phyloP scores from a whole-genome alignment of 768 basidiomycete genomes.

The Terana coerulea region DNA sequence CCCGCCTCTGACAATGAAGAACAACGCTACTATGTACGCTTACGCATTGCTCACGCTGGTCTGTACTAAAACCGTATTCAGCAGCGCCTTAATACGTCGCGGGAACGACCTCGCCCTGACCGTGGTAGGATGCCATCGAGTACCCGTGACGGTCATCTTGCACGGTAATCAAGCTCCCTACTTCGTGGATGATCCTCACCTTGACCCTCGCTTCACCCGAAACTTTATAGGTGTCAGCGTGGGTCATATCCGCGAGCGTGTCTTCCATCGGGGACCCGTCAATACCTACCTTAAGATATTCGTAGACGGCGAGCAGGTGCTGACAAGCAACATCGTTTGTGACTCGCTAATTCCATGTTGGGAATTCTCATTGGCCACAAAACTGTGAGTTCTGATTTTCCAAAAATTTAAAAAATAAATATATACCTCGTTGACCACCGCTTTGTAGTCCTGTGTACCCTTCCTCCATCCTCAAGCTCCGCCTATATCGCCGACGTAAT shows the following conservation, averaged over 20 bases:
- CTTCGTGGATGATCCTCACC: not conserved
- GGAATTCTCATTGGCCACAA: not conserved
- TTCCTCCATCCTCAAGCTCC: not conserved
- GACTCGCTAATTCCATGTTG: not conserved
- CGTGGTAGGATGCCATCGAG: not conserved
- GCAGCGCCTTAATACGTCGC: not conserved
- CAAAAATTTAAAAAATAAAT: not conserved
- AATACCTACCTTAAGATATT: not conserved
- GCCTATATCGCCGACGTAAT: not conserved
- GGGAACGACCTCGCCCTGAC: not conserved
- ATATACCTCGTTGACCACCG: not conserved
- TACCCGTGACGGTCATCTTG: not conserved
- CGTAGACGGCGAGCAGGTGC: not conserved
- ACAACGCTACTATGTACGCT: not conserved
- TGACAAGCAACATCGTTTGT: not conserved
- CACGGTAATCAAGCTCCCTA: not conserved
- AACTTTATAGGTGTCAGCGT: not conserved
- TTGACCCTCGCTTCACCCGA: not conserved
- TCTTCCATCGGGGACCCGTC: not conserved
- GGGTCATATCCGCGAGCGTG: not conserved
- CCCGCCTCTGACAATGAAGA: slow-evolving; percentile 18
- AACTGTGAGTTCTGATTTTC: not conserved
- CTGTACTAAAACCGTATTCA: not conserved
- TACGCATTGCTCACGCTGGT: not conserved
- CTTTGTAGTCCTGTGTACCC: not conserved